Evolutionary conservation across 2,329 filamentous ascomycete species (phyloP).

Genomic region (Venturia aucupariae): DNA sequence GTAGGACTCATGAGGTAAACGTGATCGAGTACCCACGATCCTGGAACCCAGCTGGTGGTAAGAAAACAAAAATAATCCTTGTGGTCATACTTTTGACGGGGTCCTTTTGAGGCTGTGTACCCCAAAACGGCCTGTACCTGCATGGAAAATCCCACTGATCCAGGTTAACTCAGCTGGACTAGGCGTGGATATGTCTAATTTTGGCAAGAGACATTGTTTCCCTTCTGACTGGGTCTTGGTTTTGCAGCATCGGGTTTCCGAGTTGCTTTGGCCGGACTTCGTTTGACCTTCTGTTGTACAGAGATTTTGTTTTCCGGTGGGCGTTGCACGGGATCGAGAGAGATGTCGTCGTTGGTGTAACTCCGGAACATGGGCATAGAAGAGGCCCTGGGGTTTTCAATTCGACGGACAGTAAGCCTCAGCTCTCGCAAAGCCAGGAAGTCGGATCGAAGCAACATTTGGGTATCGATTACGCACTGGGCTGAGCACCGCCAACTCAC

Average conservation of each 20-base stretch:
- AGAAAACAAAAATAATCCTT: constrained; percentile 4
- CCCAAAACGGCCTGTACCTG: constrained; percentile 1
- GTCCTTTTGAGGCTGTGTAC: background rate
- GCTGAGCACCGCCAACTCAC: background rate
- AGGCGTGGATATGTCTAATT: background rate
- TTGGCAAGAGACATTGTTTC: background rate
- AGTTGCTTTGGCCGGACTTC: background rate
- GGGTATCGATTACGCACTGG: background rate
- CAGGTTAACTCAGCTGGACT: background rate
- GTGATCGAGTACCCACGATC: background rate
- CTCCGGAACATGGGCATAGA: background rate
- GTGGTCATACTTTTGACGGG: background rate
- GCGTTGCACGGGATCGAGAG: background rate
- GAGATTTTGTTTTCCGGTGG: background rate
- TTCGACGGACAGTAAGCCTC: background rate
- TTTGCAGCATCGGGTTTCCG: background rate
- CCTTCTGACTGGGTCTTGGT: background rate
- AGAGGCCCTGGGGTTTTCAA: background rate
- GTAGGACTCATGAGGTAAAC: background rate
- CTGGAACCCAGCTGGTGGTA: constrained; percentile 4
- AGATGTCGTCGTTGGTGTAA: background rate
- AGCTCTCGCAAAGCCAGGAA: background rate
- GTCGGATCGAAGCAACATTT: background rate
- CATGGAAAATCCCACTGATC: background rate
- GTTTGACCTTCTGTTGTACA: constrained; percentile 7